A percentile compares a stretch with the other conserved stretches of the same genome.
Evolutionary conservation across 2,329 filamentous ascomycete genomes (phyloP).

Genomic region (Botrytis byssoidea): DNA sequence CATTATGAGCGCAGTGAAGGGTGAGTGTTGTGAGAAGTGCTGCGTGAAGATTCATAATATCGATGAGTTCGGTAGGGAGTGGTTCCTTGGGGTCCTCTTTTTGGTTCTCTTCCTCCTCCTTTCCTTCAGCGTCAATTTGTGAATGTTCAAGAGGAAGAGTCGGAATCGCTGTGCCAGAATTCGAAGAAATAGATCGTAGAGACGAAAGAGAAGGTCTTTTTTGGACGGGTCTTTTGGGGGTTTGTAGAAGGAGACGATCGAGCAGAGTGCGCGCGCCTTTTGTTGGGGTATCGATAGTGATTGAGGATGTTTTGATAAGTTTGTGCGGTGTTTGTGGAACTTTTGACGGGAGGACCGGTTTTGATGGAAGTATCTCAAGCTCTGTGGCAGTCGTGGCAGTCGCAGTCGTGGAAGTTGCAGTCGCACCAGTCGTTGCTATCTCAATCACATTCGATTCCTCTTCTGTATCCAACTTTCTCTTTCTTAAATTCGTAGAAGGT

Average conservation of each 20-base stretch:
- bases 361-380: conserved; percentile 24
- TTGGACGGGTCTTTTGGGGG: conserved; percentile 19
- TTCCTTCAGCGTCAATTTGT: conserved; percentile 6
- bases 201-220: conserved; percentile 31
- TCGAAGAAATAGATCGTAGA: conserved; percentile 25
- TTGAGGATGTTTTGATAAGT: conserved; percentile 23
- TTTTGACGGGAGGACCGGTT: conserved; percentile 18
- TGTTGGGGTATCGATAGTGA: conserved; percentile 36
- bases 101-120: background rate
- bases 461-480: conserved; percentile 34
- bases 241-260: conserved; percentile 34
- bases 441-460: conserved; percentile 27
- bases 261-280: conserved; percentile 37
- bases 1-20: conserved; percentile 69
- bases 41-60: conserved; percentile 62
- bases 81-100: conserved; percentile 4
- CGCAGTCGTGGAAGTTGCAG: conserved; percentile 1
- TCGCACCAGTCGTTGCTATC: conserved; percentile 7
- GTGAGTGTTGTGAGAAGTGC: conserved; percentile 67
- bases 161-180: conserved; percentile 20
- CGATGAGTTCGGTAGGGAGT: conserved; percentile 53
- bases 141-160: conserved; percentile 21
- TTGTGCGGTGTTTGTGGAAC: conserved; percentile 35
- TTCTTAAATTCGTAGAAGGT: conserved; percentile 37
- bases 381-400: conserved; percentile 10